Percentiles rank a stretch among this genome's conserved stretches.
Conservation (phyloP, 306 rosid genomes). For the Castanospermum australe region DNA sequence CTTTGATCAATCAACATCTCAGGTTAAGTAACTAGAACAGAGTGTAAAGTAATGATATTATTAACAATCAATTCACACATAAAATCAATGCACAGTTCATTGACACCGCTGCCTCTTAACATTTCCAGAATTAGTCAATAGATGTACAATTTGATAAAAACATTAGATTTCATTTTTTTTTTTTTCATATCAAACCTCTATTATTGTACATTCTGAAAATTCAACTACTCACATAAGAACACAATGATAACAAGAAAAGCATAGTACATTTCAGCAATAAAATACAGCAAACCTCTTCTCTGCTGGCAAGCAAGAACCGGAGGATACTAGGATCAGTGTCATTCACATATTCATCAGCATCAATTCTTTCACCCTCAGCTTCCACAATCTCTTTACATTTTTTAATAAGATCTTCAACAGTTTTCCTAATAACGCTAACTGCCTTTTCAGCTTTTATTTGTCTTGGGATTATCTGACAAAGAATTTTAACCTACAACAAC, state of each 20-base stretch:
- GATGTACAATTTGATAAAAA: not conserved
- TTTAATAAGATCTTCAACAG: slow-evolving; percentile 86
- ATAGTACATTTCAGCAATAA: not conserved
- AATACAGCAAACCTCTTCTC: slow-evolving; percentile 72
- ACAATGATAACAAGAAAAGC: slow-evolving; percentile 17
- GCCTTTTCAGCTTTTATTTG: slow-evolving; percentile 90
- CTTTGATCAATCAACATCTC: not conserved
- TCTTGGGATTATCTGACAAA: slow-evolving; percentile 84
- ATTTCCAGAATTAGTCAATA: not conserved
- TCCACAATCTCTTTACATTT: slow-evolving; percentile 92
- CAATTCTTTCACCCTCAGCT: slow-evolving; percentile 84
- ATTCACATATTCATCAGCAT: slow-evolving; percentile 79
- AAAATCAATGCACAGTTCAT: not conserved
- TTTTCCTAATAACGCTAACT: slow-evolving; percentile 61
- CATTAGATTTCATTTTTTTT: not conserved
- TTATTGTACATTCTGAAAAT: not conserved
- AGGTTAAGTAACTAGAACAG: not conserved
- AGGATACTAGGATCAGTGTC: slow-evolving; percentile 90
- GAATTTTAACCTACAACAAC: slow-evolving; percentile 57
- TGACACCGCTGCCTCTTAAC: not conserved
- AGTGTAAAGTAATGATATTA: not conserved
- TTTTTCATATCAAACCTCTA: not conserved
- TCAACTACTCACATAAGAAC: not conserved
- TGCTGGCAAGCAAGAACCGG: slow-evolving; percentile 87
- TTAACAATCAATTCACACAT: not conserved